Conservation (phyloP, 2,329 filamentous ascomycete genomes). For the Arthrocladium fulminans region DNA sequence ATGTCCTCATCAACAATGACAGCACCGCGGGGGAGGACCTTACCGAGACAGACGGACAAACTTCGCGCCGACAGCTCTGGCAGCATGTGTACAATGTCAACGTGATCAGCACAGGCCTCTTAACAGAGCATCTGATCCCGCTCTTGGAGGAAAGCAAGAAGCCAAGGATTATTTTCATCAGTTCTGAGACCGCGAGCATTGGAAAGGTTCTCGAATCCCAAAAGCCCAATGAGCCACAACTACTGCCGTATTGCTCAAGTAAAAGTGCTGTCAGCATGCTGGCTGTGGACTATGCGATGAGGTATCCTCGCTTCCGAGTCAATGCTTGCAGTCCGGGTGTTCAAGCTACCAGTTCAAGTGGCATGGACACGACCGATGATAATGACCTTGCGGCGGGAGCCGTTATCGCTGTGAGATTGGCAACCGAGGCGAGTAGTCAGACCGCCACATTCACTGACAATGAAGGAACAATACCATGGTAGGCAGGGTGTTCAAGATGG, state of each 20-base stretch:
- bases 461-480: slow-evolving; percentile 18
- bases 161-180: slow-evolving; percentile 21
- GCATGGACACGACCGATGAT: slow-evolving; percentile 13
- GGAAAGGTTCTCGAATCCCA: slow-evolving; percentile 10
- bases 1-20: slow-evolving; percentile 32
- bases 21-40: slow-evolving; percentile 20
- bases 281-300: slow-evolving; percentile 16
- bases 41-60: slow-evolving; percentile 4
- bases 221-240: background rate
- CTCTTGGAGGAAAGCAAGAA: slow-evolving; percentile 17
- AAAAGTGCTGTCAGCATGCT: slow-evolving; percentile 20
- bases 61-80: slow-evolving; percentile 17
- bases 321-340: slow-evolving; percentile 20
- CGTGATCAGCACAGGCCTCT: slow-evolving; percentile 18
- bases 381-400: slow-evolving; percentile 17
- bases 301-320: slow-evolving; percentile 17
- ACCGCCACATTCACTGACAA: slow-evolving; percentile 17
- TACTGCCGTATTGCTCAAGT: slow-evolving; percentile 15
- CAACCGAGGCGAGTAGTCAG: slow-evolving; percentile 14
- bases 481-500: slow-evolving; percentile 10
- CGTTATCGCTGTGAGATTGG: slow-evolving; percentile 17
- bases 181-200: slow-evolving; percentile 13
- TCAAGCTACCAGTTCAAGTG: slow-evolving; percentile 13
- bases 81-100: slow-evolving; percentile 23
- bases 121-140: slow-evolving; percentile 18